Conservation (phyloP, 805 yeast genomes). For the Candida methanosorbosa region DNA sequence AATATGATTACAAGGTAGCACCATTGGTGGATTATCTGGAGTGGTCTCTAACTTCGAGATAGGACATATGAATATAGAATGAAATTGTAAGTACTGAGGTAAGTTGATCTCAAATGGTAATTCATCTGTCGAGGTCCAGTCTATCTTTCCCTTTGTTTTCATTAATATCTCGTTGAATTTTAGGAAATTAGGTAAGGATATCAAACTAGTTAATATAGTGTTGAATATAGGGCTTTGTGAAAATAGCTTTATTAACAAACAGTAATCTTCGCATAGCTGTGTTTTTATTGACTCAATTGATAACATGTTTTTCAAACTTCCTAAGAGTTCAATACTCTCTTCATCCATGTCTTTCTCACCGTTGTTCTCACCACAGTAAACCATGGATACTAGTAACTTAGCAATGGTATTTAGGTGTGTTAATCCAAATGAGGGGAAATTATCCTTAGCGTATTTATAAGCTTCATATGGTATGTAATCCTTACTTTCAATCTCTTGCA, state of each 20-base stretch:
- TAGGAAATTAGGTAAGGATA: constrained; percentile 44
- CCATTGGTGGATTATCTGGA: constrained; percentile 48
- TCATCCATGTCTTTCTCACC: not conserved
- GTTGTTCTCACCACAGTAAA: constrained; percentile 5
- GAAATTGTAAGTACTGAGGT: constrained; percentile 46
- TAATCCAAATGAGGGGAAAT: constrained; percentile 30
- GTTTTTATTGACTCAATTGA: constrained; percentile 5
- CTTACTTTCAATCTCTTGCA: constrained; percentile 7
- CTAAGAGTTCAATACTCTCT: not conserved
- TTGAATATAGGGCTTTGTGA: constrained; percentile 45
- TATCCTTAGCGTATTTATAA: constrained; percentile 33
- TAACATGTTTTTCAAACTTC: not conserved
- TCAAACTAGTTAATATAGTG: constrained; percentile 41
- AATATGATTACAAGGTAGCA: constrained; percentile 52
- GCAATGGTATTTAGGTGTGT: constrained; percentile 34
- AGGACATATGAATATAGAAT: constrained; percentile 65
- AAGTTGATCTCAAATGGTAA: constrained; percentile 53
- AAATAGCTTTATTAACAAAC: constrained; percentile 38
- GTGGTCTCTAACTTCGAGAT: constrained; percentile 62
- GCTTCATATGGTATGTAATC: constrained; percentile 22
- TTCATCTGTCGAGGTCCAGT: constrained; percentile 52
- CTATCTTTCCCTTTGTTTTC: constrained; percentile 27
- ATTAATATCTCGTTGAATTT: constrained; percentile 35
- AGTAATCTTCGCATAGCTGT: constrained; percentile 37
- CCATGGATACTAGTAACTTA: constrained; percentile 32